These are phyloP conservation scores for Straminergon stramineum DNA, from an alignment of 225 moss, liverwort and hornwort species.

Conservation along the genomic window DNA sequence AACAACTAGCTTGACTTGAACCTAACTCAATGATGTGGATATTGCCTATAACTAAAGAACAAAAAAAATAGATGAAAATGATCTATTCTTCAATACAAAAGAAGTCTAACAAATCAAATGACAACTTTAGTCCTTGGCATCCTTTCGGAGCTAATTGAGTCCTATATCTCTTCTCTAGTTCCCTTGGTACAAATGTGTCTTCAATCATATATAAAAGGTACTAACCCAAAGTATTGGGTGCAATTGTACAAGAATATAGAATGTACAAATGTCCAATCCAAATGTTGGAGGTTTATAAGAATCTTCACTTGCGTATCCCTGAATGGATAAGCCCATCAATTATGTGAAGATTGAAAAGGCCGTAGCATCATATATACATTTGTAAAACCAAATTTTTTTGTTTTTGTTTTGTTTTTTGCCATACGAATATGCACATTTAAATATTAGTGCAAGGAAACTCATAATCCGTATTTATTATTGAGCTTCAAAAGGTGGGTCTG, in stretches of 20 bases:
- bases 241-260: background rate
- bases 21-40: background rate
- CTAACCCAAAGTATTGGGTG: accelerated
- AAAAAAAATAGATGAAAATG: background rate
- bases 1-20: background rate
- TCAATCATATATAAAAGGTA: background rate
- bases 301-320: accelerated
- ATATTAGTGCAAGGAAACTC: background rate
- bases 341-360: background rate
- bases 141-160: accelerated
- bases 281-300: too few species aligned
- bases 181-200: background rate
- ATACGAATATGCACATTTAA: background rate
- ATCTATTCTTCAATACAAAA: background rate
- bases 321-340: background rate
- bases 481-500: accelerated
- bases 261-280: background rate
- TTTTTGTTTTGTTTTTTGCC: accelerated
- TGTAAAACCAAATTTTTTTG: accelerated
- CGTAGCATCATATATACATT: background rate
- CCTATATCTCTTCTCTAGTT: too few species aligned
- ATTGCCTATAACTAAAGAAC: background rate
- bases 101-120: accelerated
- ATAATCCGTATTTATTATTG: background rate
- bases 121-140: accelerated